These are phyloP conservation scores for Silene uniflora DNA, from an alignment of 148 eudicot genomes.

Conservation along the genomic window DNA sequence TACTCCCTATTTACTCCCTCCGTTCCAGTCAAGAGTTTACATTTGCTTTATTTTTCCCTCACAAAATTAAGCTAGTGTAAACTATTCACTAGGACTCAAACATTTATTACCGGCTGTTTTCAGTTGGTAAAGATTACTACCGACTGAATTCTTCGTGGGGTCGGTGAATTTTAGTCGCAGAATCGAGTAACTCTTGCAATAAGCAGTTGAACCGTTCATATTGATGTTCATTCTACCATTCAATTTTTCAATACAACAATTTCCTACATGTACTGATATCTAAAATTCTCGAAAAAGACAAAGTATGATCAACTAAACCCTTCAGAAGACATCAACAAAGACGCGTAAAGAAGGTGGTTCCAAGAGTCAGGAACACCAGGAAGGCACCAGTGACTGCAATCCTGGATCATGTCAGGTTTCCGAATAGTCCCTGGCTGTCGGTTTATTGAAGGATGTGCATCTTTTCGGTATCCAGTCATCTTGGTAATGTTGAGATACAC, in stretches of 20 bases:
- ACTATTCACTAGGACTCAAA: too few species aligned
- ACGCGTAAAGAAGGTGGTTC: constrained; percentile 44
- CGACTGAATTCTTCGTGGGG: too few species aligned
- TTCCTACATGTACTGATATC: not conserved
- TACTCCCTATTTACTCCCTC: too few species aligned
- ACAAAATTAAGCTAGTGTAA: too few species aligned
- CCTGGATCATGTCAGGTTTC: constrained; percentile 25
- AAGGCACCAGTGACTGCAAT: constrained; percentile 62
- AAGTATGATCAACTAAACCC: constrained; percentile 9
- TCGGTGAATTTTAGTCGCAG: too few species aligned
- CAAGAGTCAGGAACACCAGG: constrained; percentile 59
- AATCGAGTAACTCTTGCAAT: too few species aligned
- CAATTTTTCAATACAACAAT: not conserved
- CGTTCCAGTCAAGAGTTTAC: too few species aligned
- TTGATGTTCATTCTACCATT: not conserved
- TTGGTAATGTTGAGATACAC: constrained; percentile 47
- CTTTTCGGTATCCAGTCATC: constrained; percentile 64
- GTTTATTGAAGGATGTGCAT: constrained; percentile 65
- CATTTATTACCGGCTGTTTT: too few species aligned
- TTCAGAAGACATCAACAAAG: constrained; percentile 25
- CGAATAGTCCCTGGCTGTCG: constrained; percentile 18
- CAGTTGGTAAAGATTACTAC: too few species aligned
- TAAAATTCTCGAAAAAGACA: not conserved
- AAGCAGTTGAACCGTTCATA: too few species aligned
- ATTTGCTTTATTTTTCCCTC: too few species aligned